Evolutionary conservation across 2,329 filamentous ascomycete genomes (phyloP).

Genomic region (Xylaria digitata): DNA sequence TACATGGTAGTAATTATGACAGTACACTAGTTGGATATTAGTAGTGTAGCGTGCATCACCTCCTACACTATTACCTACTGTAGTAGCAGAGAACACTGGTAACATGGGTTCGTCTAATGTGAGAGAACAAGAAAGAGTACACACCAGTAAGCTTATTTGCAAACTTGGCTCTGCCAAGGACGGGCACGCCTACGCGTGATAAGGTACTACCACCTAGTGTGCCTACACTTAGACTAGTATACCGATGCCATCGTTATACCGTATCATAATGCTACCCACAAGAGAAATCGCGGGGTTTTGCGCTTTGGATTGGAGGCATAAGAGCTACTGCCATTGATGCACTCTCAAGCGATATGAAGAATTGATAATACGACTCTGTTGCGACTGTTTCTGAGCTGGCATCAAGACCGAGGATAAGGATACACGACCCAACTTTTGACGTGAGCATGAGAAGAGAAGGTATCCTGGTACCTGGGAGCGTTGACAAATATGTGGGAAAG

Average conservation of each 20-base stretch:
- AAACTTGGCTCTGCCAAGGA: slow-evolving; percentile 23
- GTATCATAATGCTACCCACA: slow-evolving; percentile 7
- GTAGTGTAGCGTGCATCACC: too few species aligned
- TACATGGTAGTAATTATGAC: slow-evolving; percentile 2
- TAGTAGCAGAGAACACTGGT: background rate
- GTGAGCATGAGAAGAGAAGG: slow-evolving; percentile 4
- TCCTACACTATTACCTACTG: too few species aligned
- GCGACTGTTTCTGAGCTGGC: too few species aligned
- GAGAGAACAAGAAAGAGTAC: background rate
- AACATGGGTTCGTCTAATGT: slow-evolving; percentile 14
- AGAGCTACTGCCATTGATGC: background rate
- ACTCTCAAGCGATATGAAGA: background rate
- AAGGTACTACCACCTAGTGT: slow-evolving; percentile 17
- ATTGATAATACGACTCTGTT: background rate
- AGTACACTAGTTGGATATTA: background rate
- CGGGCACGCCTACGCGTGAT: slow-evolving; percentile 19
- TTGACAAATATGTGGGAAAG: slow-evolving; percentile 36
- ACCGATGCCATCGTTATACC: slow-evolving; percentile 22
- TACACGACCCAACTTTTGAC: background rate
- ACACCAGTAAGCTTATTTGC: slow-evolving; percentile 33
- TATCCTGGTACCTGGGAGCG: background rate
- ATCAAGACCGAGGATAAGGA: background rate
- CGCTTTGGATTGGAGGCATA: slow-evolving; percentile 1
- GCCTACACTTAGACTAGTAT: background rate
- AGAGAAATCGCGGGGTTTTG: slow-evolving; percentile 3